A percentile compares a stretch with the other conserved stretches of the same genome.
Conservation (phyloP, 2,329 filamentous ascomycete genomes). For the Colletotrichum tropicicola region DNA sequence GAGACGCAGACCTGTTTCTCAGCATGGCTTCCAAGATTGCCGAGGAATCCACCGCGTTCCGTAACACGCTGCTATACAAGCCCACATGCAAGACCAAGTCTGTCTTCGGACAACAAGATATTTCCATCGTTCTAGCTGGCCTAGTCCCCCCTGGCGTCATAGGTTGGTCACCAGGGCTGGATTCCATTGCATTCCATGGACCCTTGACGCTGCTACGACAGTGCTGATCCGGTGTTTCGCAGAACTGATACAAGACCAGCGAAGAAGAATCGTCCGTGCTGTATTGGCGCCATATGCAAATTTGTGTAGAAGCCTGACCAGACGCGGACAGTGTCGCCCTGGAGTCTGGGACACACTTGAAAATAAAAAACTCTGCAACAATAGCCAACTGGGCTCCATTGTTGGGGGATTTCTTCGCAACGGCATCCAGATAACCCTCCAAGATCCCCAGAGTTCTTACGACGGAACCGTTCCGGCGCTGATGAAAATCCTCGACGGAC, state of each 20-base stretch:
- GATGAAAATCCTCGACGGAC: not conserved
- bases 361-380: too few relatives aligned
- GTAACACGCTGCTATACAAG: not conserved
- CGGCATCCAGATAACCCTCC: not conserved
- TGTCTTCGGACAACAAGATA: not conserved
- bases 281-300: too few relatives aligned
- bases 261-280: too few relatives aligned
- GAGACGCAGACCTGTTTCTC: conserved; percentile 5
- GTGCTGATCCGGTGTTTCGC: too few relatives aligned
- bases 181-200: not conserved
- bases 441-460: not conserved
- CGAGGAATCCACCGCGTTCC: not conserved
- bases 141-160: not conserved
- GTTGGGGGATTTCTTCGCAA: not conserved
- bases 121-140: not conserved
- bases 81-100: rapidly evolving
- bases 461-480: not conserved
- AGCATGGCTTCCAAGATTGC: not conserved
- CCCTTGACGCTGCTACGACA: too few relatives aligned
- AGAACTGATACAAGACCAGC: too few relatives aligned
- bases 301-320: too few relatives aligned
- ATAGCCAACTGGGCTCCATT: not conserved
- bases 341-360: too few relatives aligned
- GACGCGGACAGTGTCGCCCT: too few relatives aligned
- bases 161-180: not conserved